These are phyloP conservation scores for Pythium pectinolyticum DNA, from an alignment of 352 stramenopile genomes.

Conservation along the genomic window DNA sequence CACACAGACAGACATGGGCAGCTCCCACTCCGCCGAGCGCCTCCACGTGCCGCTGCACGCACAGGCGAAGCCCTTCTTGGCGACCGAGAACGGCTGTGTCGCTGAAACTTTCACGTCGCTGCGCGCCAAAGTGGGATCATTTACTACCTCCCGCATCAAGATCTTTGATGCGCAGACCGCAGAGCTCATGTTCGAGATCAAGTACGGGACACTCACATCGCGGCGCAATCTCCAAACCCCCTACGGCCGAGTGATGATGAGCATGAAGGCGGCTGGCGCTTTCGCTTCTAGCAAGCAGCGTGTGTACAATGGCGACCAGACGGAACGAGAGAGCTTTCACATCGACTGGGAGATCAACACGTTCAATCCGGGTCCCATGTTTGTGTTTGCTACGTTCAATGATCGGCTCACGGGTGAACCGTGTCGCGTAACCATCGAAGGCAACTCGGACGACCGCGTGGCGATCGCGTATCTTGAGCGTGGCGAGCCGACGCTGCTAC, in stretches of 20 bases:
- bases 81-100: not conserved
- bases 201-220: not conserved
- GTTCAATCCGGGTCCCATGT: not conserved
- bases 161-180: not conserved
- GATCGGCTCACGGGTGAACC: slow-evolving; percentile 1
- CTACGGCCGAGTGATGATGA: no score
- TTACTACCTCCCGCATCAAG: not conserved
- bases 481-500: not conserved
- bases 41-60: not conserved
- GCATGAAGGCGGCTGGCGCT: not conserved
- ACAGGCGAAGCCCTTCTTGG: not conserved
- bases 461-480: slow-evolving; percentile 16
- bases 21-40: not conserved
- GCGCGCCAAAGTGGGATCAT: not conserved
- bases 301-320: not conserved
- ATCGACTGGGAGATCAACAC: not conserved
- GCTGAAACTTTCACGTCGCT: not conserved
- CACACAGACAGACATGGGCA: no score
- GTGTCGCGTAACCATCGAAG: slow-evolving; percentile 3
- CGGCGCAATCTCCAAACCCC: no score
- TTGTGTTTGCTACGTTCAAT: slow-evolving; percentile 5
- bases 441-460: slow-evolving; percentile 2
- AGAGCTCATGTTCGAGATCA: not conserved
- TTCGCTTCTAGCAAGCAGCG: no score
- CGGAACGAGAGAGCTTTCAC: slow-evolving; percentile 2